Base-by-base conservation (phyloP, 768 basidiomycete species). In the Pilatotrama ljubarskyi region DNA sequence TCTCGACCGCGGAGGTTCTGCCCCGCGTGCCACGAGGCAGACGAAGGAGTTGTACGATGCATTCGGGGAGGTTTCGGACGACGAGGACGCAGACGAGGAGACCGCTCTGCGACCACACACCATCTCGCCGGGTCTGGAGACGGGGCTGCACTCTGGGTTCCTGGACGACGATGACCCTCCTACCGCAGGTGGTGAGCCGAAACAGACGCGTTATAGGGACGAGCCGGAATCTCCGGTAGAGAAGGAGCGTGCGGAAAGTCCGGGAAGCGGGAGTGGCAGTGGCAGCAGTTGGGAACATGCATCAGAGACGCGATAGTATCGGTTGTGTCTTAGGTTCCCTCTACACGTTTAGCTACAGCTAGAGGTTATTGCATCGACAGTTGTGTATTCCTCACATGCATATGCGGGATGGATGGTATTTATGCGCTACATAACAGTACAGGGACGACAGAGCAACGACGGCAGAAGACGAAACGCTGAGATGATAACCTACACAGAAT, bases 11-110 rank as follows among this genome's bases (percentile, higher is more conserved):
- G 69, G 76, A 4, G 51, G 51, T 20, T 35, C 51, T 26, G 63
- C 73, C 13, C 65, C 70, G 35, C 63, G 67, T 15, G 55, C 62
- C 3, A 66, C 79, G 22, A 76, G 80, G 37, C 80, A 87, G 50
- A 90, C 94, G 50, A 90, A 90, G 75, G 96, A 98, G 74, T 70
- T 99, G 62, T 98, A 98, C 68, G 95, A 98, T 73, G 95, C 96
- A 17, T 98, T 98, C 74, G 94, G 93, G 36, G 93, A 94, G 69
- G 81, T 87, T 25, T 90, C 88, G 29, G 94, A 93, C 61, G 90
- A 92, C 44, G 87, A 90, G 58, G 87, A 90, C 59, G 85, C 76
- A 14, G 84, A 91, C 67, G 94, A 95, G 69, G 80, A 81, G 63
- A 86, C 87, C 0, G 82, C 82, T 29, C 76, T 95, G 51, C 79